phyloP scores from a whole-genome alignment of 2,329 filamentous ascomycete species.

The Fusarium sp. region DNA sequence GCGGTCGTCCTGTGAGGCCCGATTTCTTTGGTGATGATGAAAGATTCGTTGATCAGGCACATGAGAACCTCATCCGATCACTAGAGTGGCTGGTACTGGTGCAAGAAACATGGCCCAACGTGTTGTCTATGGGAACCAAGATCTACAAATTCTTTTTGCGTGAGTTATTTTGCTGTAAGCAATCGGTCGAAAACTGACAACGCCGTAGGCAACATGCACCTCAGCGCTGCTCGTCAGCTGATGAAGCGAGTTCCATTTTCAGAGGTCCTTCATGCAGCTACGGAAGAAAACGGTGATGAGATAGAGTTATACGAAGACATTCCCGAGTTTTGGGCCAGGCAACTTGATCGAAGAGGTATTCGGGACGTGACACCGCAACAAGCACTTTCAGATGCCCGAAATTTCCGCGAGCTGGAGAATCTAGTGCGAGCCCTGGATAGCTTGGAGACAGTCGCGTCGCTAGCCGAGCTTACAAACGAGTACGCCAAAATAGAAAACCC shows the following conservation, averaged over 20 bases:
- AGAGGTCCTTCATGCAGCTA: slow-evolving; percentile 58
- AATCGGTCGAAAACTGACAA: slow-evolving; percentile 11
- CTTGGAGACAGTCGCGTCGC: slow-evolving; percentile 72
- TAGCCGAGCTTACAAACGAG: slow-evolving; percentile 63
- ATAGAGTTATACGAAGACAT: slow-evolving; percentile 52
- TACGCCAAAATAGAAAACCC: slow-evolving; percentile 50
- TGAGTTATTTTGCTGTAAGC: slow-evolving; percentile 60
- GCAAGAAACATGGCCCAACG: slow-evolving; percentile 75
- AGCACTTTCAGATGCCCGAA: slow-evolving; percentile 66
- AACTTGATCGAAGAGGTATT: slow-evolving; percentile 51
- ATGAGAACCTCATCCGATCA: slow-evolving; percentile 78
- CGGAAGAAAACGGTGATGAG: slow-evolving; percentile 51
- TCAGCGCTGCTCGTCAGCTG: slow-evolving; percentile 66
- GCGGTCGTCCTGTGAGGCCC: slow-evolving; percentile 72
- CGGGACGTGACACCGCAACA: slow-evolving; percentile 53
- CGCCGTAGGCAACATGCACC: slow-evolving; percentile 57
- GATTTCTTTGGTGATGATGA: slow-evolving; percentile 76
- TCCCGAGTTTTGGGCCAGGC: slow-evolving; percentile 52
- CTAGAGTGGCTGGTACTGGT: slow-evolving; percentile 87
- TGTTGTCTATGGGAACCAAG: slow-evolving; percentile 74
- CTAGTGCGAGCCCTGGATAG: slow-evolving; percentile 73
- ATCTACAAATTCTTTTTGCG: slow-evolving; percentile 87
- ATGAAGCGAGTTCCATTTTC: slow-evolving; percentile 62
- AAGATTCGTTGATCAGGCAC: slow-evolving; percentile 65
- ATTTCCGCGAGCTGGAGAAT: slow-evolving; percentile 75